Percentiles rank a stretch among this genome's conserved stretches.
These are phyloP conservation scores for Saccharum spontaneum DNA, from an alignment of 176 grass and related monocot species.

Conservation along the genomic window DNA sequence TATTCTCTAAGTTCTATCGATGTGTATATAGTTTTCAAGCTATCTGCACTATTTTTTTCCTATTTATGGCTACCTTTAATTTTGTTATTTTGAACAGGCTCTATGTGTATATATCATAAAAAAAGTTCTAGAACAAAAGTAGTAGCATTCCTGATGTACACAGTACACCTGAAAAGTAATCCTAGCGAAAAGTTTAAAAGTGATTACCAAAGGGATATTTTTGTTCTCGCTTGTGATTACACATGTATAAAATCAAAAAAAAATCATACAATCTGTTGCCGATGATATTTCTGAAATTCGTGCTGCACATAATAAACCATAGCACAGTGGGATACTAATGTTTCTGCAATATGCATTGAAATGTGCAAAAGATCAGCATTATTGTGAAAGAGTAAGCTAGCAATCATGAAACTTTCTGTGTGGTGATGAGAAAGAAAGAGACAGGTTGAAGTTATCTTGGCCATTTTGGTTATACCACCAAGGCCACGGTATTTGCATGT, in stretches of 20 bases:
- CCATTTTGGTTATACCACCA: background rate
- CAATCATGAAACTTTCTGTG: slow-evolving; percentile 21
- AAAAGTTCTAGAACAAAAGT: background rate
- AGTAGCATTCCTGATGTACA: too few species aligned
- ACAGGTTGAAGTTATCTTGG: background rate
- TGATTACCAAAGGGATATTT: background rate
- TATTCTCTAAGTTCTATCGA: background rate
- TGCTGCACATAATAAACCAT: background rate
- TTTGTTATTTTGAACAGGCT: background rate
- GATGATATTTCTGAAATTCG: background rate
- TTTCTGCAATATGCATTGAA: background rate
- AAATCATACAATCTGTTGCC: background rate
- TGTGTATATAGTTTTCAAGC: background rate
- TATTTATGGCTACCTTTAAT: background rate
- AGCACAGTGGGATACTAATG: background rate
- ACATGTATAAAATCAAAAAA: background rate
- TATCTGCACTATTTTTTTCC: background rate
- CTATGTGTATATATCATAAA: background rate
- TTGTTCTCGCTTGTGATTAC: background rate
- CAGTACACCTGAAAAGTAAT: background rate
- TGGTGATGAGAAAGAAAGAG: background rate
- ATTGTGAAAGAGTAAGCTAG: background rate
- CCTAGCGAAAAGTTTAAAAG: too few species aligned
- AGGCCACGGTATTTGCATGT: background rate
- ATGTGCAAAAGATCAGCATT: background rate